A percentile compares a stretch with the other conserved stretches of the same genome.
These are phyloP conservation scores for Plasmopara muralis DNA, from an alignment of 352 stramenopile genomes.

Conservation along the genomic window DNA sequence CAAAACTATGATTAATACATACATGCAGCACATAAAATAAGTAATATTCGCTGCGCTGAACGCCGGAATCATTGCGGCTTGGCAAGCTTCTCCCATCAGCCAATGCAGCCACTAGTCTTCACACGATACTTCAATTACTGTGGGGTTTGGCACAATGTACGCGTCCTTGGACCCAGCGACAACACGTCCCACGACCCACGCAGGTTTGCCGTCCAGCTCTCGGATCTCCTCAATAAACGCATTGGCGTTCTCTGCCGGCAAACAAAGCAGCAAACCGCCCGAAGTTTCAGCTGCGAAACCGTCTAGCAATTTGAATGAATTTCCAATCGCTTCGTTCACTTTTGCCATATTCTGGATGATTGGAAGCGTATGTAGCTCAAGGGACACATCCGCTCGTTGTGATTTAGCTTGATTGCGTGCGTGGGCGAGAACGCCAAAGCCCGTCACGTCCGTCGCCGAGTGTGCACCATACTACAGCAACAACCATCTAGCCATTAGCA, in stretches of 20 bases:
- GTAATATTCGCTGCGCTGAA: too few species aligned
- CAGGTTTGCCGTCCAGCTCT: constrained; percentile 77
- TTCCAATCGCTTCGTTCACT: constrained; percentile 84
- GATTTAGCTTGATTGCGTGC: constrained; percentile 91
- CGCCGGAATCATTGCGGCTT: too few species aligned
- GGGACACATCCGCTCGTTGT: constrained; percentile 80
- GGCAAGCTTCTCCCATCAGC: too few species aligned
- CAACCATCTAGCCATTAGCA: background rate
- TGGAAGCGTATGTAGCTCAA: constrained; percentile 91
- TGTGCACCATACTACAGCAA: constrained; percentile 73
- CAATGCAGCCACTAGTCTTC: too few species aligned
- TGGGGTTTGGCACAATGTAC: constrained; percentile 40
- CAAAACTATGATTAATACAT: too few species aligned
- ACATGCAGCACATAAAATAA: too few species aligned
- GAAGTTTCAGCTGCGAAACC: constrained; percentile 93
- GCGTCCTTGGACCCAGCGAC: constrained; percentile 64
- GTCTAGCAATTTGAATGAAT: constrained; percentile 89
- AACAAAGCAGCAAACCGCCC: constrained; percentile 88
- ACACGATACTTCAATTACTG: background rate
- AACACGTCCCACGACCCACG: constrained; percentile 92
- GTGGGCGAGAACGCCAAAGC: constrained; percentile 93
- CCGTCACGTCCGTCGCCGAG: constrained; percentile 94
- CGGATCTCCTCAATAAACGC: constrained; percentile 85
- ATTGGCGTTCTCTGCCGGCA: constrained; percentile 80
- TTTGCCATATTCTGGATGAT: constrained; percentile 87